Evolutionary conservation across 2,329 filamentous ascomycete species (phyloP).

Genomic region (Penicillium sp.): DNA sequence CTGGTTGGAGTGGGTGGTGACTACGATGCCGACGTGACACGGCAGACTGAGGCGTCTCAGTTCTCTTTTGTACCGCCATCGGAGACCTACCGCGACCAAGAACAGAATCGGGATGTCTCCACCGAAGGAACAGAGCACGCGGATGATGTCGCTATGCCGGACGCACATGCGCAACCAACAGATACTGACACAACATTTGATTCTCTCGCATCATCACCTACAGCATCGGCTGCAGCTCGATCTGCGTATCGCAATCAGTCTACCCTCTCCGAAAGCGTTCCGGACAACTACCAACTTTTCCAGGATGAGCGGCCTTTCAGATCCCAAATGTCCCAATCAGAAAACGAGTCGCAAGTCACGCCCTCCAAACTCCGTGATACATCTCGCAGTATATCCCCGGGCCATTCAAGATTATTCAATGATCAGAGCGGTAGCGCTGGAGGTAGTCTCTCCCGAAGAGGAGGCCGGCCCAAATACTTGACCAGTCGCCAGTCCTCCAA

Average conservation of each 20-base stretch:
- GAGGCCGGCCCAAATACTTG: constrained; percentile 53
- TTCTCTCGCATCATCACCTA: constrained; percentile 44
- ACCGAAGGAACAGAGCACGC: constrained; percentile 3
- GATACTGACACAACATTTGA: constrained; percentile 40
- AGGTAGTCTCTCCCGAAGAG: constrained; percentile 25
- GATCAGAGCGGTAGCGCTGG: constrained; percentile 26
- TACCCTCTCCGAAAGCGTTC: constrained; percentile 19
- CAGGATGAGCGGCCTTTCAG: constrained; percentile 21
- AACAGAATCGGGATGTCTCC: constrained; percentile 4
- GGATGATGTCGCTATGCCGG: constrained; percentile 20
- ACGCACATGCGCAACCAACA: constrained; percentile 17
- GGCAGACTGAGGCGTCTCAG: constrained; percentile 22
- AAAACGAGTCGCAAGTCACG: constrained; percentile 26
- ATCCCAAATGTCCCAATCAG: constrained; percentile 19
- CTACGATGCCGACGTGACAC: constrained; percentile 14
- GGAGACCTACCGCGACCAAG: constrained; percentile 18
- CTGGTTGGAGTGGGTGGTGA: constrained; percentile 37
- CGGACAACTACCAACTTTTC: constrained; percentile 19
- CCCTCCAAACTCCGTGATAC: constrained; percentile 25
- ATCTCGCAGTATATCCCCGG: constrained; percentile 29
- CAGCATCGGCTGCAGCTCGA: constrained; percentile 42
- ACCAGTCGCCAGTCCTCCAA: constrained; percentile 54
- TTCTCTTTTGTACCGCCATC: constrained; percentile 26
- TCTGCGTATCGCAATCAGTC: constrained; percentile 40
- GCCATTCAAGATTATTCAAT: constrained; percentile 24